Evolutionary conservation across 805 yeast genomes (phyloP), one percentile per base, ranked within the genome.

Genomic region (Candida hispaniensis): DNA sequence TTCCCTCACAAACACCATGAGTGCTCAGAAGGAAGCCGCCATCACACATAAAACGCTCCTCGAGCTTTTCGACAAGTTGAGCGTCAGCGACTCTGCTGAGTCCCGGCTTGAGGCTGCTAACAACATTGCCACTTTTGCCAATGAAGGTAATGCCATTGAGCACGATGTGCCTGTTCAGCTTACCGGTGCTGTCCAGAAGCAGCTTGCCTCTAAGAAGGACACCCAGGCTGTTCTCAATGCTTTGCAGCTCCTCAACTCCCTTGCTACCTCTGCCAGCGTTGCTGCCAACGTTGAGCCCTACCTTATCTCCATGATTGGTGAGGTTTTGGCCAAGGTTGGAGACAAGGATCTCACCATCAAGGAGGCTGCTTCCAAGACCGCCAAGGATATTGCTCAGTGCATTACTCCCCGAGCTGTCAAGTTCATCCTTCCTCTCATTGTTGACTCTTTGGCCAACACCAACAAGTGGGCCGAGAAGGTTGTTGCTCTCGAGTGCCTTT

Each of bases 401-500:
- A 64, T 83, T 64, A 83, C 94, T 61, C 98, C 99, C 58, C 73
- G 76, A 48, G 78, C 97, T 48, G 75, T 91, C 67, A 91, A 91
- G 77, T 74, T 79, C 49, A 58, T 86, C 55, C 73, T 91, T 59
- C 94, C 96, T 50, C 72, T 69, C 58, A 65, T 91, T 56, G 69
- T 82, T 51, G 60, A 62, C 44, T 65, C 78, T 63, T 71, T 91
- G 55, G 58, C 69, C 39, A 51, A 64, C 58, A 73, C 78, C 71
- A 57, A 51, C 58, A 91, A 91, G 71, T 91, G 99, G 99, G 86
- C 86, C 56, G 97, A 88, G 73, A 91, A 91, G 78, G 79, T 78
- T 56, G 80, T 94, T 51, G 69, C 86, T 54, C 72, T 91, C 62
- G 73, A 73, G 59, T 79, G 94, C 55, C 69, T 91, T 57, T 65